Conservation (phyloP, 352 stramenopile species). For the Nannochloropsis limnetica region DNA sequence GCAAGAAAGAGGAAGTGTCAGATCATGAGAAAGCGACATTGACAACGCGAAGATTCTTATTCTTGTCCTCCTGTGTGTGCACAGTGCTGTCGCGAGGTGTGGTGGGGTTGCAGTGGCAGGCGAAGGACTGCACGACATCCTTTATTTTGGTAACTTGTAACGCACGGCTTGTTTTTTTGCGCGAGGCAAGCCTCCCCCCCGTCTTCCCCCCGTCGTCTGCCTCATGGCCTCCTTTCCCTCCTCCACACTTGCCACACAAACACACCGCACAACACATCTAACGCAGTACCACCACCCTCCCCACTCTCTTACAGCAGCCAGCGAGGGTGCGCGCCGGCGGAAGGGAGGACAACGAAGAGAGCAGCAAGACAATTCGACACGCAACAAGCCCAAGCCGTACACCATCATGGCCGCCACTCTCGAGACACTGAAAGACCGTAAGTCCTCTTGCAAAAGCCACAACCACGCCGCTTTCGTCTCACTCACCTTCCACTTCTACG, state of each 20-base stretch:
- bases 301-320: not conserved
- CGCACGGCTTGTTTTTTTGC: no score
- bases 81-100: not conserved
- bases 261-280: not conserved
- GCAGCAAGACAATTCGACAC: not conserved
- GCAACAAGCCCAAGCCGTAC: conserved; percentile 17
- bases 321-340: not conserved
- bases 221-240: not conserved
- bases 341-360: not conserved
- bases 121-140: no score
- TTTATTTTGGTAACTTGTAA: no score
- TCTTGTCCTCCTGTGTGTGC: not conserved
- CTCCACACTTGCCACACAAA: not conserved
- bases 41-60: not conserved
- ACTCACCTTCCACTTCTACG: not conserved
- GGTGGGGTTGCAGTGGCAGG: not conserved
- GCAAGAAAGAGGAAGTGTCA: not conserved
- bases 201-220: not conserved
- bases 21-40: not conserved
- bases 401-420: conserved; percentile 24
- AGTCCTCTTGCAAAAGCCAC: not conserved
- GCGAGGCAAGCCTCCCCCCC: not conserved
- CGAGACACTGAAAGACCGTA: conserved; percentile 36
- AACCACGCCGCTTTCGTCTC: not conserved
- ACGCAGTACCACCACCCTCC: not conserved